Evolutionary conservation across 495 filamentous ascomycete species (phyloP).

Genomic region (Hypoxylon rickii): DNA sequence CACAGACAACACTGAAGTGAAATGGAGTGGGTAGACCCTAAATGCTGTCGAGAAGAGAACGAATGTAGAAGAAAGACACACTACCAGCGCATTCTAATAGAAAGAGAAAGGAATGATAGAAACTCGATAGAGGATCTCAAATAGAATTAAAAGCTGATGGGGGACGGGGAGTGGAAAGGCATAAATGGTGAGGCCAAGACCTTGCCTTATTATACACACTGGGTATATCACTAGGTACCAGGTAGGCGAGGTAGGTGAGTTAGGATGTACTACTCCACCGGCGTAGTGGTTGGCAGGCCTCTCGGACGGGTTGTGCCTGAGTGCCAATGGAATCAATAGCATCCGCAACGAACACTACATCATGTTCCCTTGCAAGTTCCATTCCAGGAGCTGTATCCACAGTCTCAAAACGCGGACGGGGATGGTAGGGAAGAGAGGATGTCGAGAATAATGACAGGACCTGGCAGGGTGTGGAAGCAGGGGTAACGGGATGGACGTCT

Average conservation of each 20-base stretch:
- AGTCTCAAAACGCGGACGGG: slow-evolving; percentile 50
- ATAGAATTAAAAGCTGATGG: slow-evolving; percentile 42
- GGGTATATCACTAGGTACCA: too few relatives aligned
- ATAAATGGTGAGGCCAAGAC: slow-evolving; percentile 45
- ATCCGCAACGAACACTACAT: slow-evolving; percentile 39
- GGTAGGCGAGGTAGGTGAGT: too few relatives aligned
- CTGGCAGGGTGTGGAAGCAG: slow-evolving; percentile 32
- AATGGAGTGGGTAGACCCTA: slow-evolving; percentile 43
- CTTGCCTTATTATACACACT: slow-evolving; percentile 46
- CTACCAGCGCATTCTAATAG: slow-evolving; percentile 48
- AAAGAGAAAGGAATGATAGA: slow-evolving; percentile 38
- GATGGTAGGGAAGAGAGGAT: slow-evolving; percentile 40
- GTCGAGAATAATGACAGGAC: slow-evolving; percentile 43
- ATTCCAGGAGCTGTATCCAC: slow-evolving; percentile 48
- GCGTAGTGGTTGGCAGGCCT: slow-evolving; percentile 36
- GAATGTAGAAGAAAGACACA: slow-evolving; percentile 51
- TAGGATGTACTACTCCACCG: slow-evolving; percentile 23
- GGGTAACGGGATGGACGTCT: slow-evolving; percentile 31
- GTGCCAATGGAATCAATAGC: slow-evolving; percentile 37
- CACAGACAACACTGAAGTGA: slow-evolving; percentile 46
- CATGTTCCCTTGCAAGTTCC: slow-evolving; percentile 38
- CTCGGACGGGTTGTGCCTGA: slow-evolving; percentile 36
- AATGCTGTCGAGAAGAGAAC: slow-evolving; percentile 52
- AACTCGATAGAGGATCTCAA: slow-evolving; percentile 35
- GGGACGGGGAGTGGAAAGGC: slow-evolving; percentile 30